phyloP scores from a whole-genome alignment of 345 rosid genomes.

The Erysimum cheiranthoides region DNA sequence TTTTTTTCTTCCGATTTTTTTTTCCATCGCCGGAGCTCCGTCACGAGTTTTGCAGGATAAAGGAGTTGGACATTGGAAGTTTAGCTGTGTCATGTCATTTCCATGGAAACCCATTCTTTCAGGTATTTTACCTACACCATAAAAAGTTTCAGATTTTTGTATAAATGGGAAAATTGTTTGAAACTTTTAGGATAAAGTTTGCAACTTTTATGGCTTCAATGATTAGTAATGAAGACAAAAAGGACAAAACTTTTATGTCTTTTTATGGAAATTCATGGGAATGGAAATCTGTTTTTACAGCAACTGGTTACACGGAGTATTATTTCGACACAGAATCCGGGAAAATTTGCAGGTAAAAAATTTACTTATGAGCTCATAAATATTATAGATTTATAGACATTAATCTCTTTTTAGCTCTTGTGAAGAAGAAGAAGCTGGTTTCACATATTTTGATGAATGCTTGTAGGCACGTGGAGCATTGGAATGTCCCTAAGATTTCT shows the following conservation, averaged over 20 bases:
- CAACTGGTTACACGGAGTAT: conserved; percentile 91
- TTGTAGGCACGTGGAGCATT: conserved; percentile 84
- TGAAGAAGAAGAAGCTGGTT: background rate
- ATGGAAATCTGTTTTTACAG: conserved; percentile 48
- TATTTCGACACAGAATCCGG: conserved; percentile 71
- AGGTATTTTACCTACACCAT: conserved; percentile 48
- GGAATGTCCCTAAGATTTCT: conserved; percentile 94
- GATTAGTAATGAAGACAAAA: conserved; percentile 1
- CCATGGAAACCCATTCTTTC: conserved; percentile 99
- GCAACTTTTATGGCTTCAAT: conserved; percentile 20
- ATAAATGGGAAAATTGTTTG: background rate
- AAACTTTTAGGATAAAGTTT: conserved; percentile 32
- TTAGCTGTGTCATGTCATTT: conserved; percentile 88
- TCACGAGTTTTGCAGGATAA: conserved; percentile 61
- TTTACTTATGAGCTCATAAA: no score
- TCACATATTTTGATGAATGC: conserved; percentile 9
- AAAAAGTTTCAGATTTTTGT: conserved; percentile 8
- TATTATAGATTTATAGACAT: background rate
- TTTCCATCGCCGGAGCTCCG: conserved; percentile 7
- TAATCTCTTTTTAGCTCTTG: background rate
- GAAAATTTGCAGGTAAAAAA: conserved; percentile 73
- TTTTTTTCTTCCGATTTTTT: no score
- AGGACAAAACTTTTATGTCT: conserved; percentile 3
- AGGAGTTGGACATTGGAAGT: conserved; percentile 92
- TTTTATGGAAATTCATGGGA: conserved; percentile 3